A percentile compares a stretch with the other conserved stretches of the same genome.
Conservation (phyloP, 2,329 filamentous ascomycete species). For the Clonostachys solani region DNA sequence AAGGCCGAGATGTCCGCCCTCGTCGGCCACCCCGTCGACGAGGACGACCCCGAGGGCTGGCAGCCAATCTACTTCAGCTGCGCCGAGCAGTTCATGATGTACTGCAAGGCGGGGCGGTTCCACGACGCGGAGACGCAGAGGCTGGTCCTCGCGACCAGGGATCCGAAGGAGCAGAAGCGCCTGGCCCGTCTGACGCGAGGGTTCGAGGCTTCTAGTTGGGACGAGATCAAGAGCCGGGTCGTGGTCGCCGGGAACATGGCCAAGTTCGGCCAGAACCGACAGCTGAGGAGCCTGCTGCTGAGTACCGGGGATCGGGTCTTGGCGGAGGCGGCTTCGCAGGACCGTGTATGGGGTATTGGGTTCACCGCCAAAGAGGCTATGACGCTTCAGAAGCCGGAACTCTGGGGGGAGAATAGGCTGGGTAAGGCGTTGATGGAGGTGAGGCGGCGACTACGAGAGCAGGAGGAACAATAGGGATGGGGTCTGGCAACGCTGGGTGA, state of each 20-base stretch:
- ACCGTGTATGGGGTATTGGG: slow-evolving; percentile 25
- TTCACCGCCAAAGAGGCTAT: slow-evolving; percentile 19
- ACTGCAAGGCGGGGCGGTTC: slow-evolving; percentile 29
- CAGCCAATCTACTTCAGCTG: slow-evolving; percentile 20
- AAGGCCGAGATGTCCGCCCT: slow-evolving; percentile 17
- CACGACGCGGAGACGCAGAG: slow-evolving; percentile 14
- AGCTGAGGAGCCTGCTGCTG: slow-evolving; percentile 17
- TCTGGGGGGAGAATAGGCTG: slow-evolving; percentile 21
- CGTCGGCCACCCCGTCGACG: slow-evolving; percentile 12
- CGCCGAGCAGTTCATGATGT: slow-evolving; percentile 36
- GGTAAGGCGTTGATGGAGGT: slow-evolving; percentile 19
- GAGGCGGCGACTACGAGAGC: slow-evolving; percentile 8
- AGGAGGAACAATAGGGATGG: neutral
- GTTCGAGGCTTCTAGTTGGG: slow-evolving; percentile 19
- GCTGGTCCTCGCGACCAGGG: slow-evolving; percentile 13
- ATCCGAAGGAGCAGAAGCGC: slow-evolving; percentile 19
- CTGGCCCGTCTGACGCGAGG: slow-evolving; percentile 15
- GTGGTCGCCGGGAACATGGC: slow-evolving; percentile 21
- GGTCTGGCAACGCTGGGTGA: neutral
- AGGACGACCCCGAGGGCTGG: slow-evolving; percentile 4
- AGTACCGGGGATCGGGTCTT: slow-evolving; percentile 19
- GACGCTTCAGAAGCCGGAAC: slow-evolving; percentile 5
- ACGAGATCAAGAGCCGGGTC: slow-evolving; percentile 20
- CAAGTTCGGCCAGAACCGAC: slow-evolving; percentile 22
- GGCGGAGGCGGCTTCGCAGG: slow-evolving; percentile 18